Percentiles rank a stretch among this genome's conserved stretches.
Evolutionary conservation across 768 basidiomycete species (phyloP).

Genomic region (Nevesoporus exiguus): DNA sequence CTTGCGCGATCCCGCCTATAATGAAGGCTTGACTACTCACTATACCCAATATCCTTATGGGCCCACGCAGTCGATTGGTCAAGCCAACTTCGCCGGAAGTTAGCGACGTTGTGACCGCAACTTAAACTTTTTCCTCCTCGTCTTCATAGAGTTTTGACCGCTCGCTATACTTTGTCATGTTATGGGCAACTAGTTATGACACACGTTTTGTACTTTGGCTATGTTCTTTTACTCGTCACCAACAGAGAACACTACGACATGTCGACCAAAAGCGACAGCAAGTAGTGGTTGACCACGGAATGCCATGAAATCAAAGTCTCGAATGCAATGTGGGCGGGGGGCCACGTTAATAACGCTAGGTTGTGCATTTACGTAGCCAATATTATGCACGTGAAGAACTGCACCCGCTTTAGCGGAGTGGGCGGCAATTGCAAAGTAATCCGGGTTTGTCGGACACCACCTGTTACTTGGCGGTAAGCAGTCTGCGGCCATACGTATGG

Average conservation of each 20-base stretch:
- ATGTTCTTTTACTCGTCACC: constrained; percentile 48
- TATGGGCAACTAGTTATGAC: constrained; percentile 15
- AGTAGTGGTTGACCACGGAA: constrained; percentile 59
- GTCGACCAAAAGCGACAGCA: constrained; percentile 61
- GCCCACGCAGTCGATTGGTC: constrained; percentile 21
- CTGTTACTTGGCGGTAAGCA: constrained; percentile 35
- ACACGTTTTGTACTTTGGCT: constrained; percentile 20
- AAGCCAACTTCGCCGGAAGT: constrained; percentile 23
- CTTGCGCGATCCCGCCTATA: constrained; percentile 23
- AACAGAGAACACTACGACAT: constrained; percentile 59
- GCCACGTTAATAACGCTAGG: constrained; percentile 58
- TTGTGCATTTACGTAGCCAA: constrained; percentile 58
- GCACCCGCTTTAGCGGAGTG: constrained; percentile 59
- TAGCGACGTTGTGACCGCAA: background rate
- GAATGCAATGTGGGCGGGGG: constrained; percentile 60
- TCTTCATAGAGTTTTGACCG: constrained; percentile 5
- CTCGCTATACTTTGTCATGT: constrained; percentile 6
- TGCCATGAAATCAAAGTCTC: constrained; percentile 76
- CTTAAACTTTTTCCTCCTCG: background rate
- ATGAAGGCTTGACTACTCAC: constrained; percentile 36
- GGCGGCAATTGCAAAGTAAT: constrained; percentile 75
- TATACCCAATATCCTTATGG: constrained; percentile 35
- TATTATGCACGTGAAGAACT: constrained; percentile 65
- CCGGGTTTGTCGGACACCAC: constrained; percentile 74
- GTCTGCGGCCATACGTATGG: background rate